These are phyloP conservation scores for Gymnopus androsaceus DNA, from an alignment of 1,284 basidiomycete species.

Conservation along the genomic window DNA sequence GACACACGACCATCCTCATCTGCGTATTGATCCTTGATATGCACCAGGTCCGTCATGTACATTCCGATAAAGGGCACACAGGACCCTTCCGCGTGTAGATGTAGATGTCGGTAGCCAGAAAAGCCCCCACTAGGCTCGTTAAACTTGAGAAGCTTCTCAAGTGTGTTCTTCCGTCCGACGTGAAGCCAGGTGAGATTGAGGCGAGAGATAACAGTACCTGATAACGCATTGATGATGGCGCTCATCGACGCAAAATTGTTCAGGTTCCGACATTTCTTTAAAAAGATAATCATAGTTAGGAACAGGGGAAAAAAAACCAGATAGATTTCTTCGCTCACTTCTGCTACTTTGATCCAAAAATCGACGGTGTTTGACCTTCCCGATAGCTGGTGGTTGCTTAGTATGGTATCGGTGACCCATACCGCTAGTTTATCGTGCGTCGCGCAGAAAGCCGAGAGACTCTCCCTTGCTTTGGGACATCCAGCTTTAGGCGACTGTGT, in stretches of 20 bases:
- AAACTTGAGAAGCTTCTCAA: conserved; percentile 53
- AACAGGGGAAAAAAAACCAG: conserved; percentile 1
- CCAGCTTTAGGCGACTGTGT: conserved; percentile 41
- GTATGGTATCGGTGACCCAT: conserved; percentile 67
- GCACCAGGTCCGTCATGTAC: conserved; percentile 62
- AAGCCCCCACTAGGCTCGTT: conserved; percentile 63
- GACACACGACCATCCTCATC: conserved; percentile 45
- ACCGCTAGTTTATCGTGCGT: conserved; percentile 61
- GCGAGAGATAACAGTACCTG: conserved; percentile 56
- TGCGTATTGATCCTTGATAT: conserved; percentile 53
- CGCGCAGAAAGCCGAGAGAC: conserved; percentile 57
- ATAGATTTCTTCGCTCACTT: conserved; percentile 48
- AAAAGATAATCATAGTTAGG: conserved; percentile 7
- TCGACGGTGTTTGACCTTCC: conserved; percentile 64
- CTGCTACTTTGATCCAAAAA: conserved; percentile 75
- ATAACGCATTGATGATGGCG: conserved; percentile 64
- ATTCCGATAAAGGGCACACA: conserved; percentile 68
- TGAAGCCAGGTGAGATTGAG: conserved; percentile 72
- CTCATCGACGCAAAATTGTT: conserved; percentile 72
- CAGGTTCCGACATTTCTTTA: conserved; percentile 68
- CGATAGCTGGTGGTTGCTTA: conserved; percentile 50
- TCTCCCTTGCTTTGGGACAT: conserved; percentile 23
- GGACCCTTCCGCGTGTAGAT: conserved; percentile 54
- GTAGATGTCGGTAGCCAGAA: conserved; percentile 53
- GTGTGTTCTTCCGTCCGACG: conserved; percentile 48